Base-by-base conservation (phyloP, 2,329 filamentous ascomycete species). In the Colletotrichum sp. region DNA sequence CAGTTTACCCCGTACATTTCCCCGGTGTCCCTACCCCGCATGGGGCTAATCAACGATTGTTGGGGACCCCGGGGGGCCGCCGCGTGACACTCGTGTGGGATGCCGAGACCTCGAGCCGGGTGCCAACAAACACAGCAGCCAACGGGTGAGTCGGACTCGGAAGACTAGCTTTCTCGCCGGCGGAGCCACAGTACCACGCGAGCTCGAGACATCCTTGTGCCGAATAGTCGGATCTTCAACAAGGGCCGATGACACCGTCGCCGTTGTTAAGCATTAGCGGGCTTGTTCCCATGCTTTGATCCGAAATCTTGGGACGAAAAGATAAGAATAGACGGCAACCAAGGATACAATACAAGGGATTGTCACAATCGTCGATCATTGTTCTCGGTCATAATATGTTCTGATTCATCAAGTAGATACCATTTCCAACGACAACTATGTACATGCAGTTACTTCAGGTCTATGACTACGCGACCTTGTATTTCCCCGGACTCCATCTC, bases 401-500 rank as follows among this genome's bases (percentile, higher is more conserved):
- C 61, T 64, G 61, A 64, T 64, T 43, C 16, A 21, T 52, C 43
- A 52, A 52, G 43, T 21, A 34, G n/a, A 26, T 36, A 26, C 34
- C n/a, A 21, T 1, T n/a, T 52, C 18, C 64, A 21, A 24, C 9
- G 64, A 21, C 24, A 60, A 30, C 8, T 69, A 56, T 55, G 65
- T 69, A 21, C 66, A 34, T 10, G 34, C 18, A 34, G 10, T 32
- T 71, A 75, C 32, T 70, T 70, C 21, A 77, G 30, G 28, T 76
- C 76, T 34, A 77, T 69, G 18, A 77, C 76, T 4, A 77, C 66
- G 8, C 76, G 76, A 5, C 76, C 73, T 30, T 77, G 61, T 26
- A 77, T 77, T 16, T 67, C 70, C 6, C 76, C 76, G 3, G 66
- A 65, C 58, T 76, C 70, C 70, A 77, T 70, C 15, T 77, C 73